Evolutionary conservation across 2,329 filamentous ascomycete genomes (phyloP), one percentile per base, ranked within the genome.

Genomic region (Lasiodiplodia hormozganensis): DNA sequence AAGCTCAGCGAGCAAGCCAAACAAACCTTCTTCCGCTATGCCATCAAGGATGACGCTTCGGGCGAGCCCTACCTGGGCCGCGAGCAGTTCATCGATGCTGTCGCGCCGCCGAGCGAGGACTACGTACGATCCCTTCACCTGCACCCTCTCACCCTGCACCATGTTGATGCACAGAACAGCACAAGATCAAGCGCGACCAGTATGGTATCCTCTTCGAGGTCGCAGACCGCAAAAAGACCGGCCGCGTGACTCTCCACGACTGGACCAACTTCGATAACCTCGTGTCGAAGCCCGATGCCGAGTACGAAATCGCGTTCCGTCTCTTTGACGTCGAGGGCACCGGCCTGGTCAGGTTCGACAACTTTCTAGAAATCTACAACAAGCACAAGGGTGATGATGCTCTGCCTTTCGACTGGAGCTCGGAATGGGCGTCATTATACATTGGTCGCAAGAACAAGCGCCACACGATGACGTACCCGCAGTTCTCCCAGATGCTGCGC

Each of bases 261-360:
- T 99, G 95, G 94, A 89, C 88, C 57, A 91, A 92, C 72, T 99
- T 98, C 81, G 93, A 97, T 83, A 96, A 97, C 84, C 88, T 99
- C 71, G 89, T 99, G 69, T 86, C 87, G 73, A 98, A 97, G 83
- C 92, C 96, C 70, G 96, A 98, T 77, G 96, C 96, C 79, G 96
- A 99, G 83, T 99, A 99, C 83, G 94, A 98, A 81, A 97, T 99
- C 75, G 95, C 96, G 18, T 99, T 98, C 84, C 92, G 96, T 75
- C 87, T 99, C 67, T 99, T 99, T 82, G 95, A 98, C 77, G 87
- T 93, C 74, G 90, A 95, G 64, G 88, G 92, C 70, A 92, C 89
- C 23, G 96, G 96, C 70, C 87, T 87, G 60, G 93, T 99, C 76
- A 95, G 94, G 79, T 97, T 95, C 77, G 92, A 97, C 49, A 89